Base-by-base conservation (phyloP, 2,329 filamentous ascomycete species). In the Apiospora koreana region DNA sequence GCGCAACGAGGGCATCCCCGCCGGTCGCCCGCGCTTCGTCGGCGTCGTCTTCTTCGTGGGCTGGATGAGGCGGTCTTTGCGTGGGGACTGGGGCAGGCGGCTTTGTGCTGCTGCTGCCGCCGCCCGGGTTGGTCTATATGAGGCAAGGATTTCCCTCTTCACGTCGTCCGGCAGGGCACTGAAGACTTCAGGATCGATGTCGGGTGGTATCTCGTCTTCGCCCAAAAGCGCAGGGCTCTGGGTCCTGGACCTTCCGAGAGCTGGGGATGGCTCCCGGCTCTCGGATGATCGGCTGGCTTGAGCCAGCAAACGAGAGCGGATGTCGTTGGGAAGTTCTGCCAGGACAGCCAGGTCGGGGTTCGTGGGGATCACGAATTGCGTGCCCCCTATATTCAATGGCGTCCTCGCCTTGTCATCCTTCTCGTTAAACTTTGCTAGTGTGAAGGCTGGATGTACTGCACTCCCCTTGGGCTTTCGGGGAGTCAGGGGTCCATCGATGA, bases 361-460 rank as follows among this genome's bases (percentile, higher is more conserved):
- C 1, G 88, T 88, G 0, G 96, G 96, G 75, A 99, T 86, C 65
- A 98, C 89, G 76, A 99, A 99, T 76, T 99, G 96, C 0, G 95
- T 97, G 1, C 95, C 94, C 3, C 90, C 85, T 3, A 94, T 88
- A 76, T 98, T 97, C 28, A 97, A 83, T 1, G 91, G 91, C 8
- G 87, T 89, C 72, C 87, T 92, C 28, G 92, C 83, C 80, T 89
- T 83, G 73, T 83, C 71, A 78, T 93, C 81, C 69, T 80, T 83
- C 48, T 85, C 82, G 70, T 82, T 85, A 1, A 86, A 84, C 73
- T 81, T 84, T 2, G 85, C 81, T 65, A 90, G 81, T 2, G 84
- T 83, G 68, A 88, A 80, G 3, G 86, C 88, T 43, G 87, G 87
- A 72, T 90, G 89, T 0, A 83, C 76, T 28, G 77, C 72, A 35